Conservation (phyloP, 768 basidiomycete genomes). For the Cubamyces lactineus region DNA sequence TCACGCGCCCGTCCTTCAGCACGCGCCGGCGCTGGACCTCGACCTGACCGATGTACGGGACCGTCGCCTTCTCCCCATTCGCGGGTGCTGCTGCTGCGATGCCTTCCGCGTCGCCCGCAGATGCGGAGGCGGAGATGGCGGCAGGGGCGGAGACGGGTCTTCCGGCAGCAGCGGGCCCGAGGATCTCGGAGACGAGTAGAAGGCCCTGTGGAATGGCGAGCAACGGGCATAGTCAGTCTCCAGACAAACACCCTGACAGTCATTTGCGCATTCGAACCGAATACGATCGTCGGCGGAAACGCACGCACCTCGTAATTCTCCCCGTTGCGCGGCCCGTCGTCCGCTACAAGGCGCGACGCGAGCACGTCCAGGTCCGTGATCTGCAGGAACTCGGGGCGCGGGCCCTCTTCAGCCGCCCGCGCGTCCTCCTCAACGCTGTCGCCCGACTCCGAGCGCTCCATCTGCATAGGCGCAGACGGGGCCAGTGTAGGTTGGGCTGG, state of each 20-base stretch:
- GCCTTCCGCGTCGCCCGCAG: neutral
- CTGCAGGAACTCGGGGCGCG: conserved; percentile 18
- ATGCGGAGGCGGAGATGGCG: conserved; percentile 14
- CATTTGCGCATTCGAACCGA: neutral
- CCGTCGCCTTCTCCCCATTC: conserved; percentile 15
- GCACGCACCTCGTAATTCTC: conserved; percentile 67
- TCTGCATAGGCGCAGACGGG: neutral
- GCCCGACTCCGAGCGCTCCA: conserved; percentile 17
- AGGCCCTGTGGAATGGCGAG: conserved; percentile 47
- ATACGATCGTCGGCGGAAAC: neutral
- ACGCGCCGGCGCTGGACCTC: conserved; percentile 61
- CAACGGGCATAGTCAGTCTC: too few species aligned
- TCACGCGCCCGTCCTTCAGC: conserved; percentile 66
- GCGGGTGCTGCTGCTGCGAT: too few species aligned
- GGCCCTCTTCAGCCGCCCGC: conserved; percentile 6
- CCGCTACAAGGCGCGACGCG: conserved; percentile 53
- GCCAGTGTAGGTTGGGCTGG: neutral
- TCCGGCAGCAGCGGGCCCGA: conserved; percentile 60
- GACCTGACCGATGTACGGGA: conserved; percentile 38
- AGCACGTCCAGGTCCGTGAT: conserved; percentile 66
- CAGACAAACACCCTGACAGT: too few species aligned
- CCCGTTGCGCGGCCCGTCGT: conserved; percentile 45
- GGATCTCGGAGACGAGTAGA: conserved; percentile 59
- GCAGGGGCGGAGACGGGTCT: conserved; percentile 27
- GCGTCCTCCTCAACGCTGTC: conserved; percentile 15